Evolutionary conservation across 129 eudicot species (phyloP).

Genomic region (Lonicera japonica): DNA sequence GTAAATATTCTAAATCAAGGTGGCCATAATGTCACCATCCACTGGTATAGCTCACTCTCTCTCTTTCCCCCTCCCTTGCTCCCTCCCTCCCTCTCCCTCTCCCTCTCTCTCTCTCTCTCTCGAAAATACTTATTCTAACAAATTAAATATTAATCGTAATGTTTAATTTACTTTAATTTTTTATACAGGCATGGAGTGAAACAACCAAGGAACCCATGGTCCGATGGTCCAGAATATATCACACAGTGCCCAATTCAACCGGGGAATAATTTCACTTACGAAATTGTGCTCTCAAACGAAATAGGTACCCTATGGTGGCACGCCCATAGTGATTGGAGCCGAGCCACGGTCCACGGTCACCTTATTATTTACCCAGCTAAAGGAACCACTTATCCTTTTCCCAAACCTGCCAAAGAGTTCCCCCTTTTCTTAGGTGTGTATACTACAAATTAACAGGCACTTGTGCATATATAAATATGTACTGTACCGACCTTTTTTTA

Average conservation of each 20-base stretch:
- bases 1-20: slow-evolving; percentile 25
- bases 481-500: no score
- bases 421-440: background rate
- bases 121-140: no score
- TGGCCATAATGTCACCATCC: slow-evolving; percentile 33
- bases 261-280: background rate
- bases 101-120: background rate
- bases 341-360: slow-evolving; percentile 1
- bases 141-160: no score
- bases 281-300: background rate
- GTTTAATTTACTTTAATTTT: no score
- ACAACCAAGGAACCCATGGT: slow-evolving; percentile 3
- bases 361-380: background rate
- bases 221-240: background rate
- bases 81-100: background rate
- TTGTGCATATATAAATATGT: no score
- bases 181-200: slow-evolving; percentile 2
- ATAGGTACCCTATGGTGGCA: slow-evolving; percentile 4
- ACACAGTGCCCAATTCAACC: background rate
- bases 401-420: background rate
- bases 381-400: background rate
- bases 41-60: slow-evolving; percentile 21
- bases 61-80: background rate
- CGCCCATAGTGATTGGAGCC: slow-evolving; percentile 3
- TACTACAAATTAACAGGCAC: no score